A percentile compares a stretch with the other conserved stretches of the same genome.
phyloP scores from a whole-genome alignment of 1,284 basidiomycete genomes.

The Tilletia indica region DNA sequence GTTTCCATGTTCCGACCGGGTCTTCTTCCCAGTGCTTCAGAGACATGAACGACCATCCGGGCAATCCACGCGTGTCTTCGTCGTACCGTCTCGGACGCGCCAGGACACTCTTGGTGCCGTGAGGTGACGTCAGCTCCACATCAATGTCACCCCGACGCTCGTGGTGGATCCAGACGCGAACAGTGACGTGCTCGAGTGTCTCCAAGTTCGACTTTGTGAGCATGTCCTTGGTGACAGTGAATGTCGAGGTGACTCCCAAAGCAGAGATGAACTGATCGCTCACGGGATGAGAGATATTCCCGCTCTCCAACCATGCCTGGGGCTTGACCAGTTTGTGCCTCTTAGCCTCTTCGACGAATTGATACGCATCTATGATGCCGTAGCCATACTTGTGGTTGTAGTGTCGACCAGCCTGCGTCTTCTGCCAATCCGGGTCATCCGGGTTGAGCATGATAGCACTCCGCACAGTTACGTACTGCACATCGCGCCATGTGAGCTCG shows the following conservation, averaged over 20 bases:
- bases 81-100: constrained; percentile 74
- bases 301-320: constrained; percentile 70
- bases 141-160: constrained; percentile 84
- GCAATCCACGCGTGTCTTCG: constrained; percentile 69
- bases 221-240: constrained; percentile 72
- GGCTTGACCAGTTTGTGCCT: constrained; percentile 87
- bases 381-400: constrained; percentile 99
- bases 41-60: constrained; percentile 96
- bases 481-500: constrained; percentile 93
- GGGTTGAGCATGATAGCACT: constrained; percentile 78
- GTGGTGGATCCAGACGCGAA: constrained; percentile 90
- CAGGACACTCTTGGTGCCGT: constrained; percentile 79
- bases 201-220: constrained; percentile 77
- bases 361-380: constrained; percentile 80
- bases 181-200: constrained; percentile 84
- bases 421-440: constrained; percentile 92
- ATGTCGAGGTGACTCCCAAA: constrained; percentile 69
- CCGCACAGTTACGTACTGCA: constrained; percentile 84
- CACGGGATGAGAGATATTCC: constrained; percentile 31
- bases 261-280: constrained; percentile 62
- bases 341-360: constrained; percentile 77
- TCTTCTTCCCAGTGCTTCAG: constrained; percentile 98
- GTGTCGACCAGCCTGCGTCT: constrained; percentile 71
- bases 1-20: constrained; percentile 87
- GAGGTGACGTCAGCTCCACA: constrained; percentile 81